Base-by-base conservation (phyloP, 768 basidiomycete species). In the Termitomyces sp. region DNA sequence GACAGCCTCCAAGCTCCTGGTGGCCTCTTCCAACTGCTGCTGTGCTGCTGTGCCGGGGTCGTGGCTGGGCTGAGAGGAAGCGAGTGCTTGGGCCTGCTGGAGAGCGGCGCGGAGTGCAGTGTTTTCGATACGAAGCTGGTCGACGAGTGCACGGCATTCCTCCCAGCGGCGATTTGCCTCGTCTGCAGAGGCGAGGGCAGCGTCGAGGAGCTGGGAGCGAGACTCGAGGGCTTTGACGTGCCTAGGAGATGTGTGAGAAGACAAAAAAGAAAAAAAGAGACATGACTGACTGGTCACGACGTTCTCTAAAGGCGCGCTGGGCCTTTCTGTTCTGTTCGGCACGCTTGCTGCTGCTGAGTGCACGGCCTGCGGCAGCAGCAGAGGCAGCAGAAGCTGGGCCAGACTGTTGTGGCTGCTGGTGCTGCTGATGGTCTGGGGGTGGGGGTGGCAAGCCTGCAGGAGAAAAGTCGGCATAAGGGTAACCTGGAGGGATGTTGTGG, bases 271-370 rank as follows among this genome's bases (percentile, higher is more conserved):
- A 15, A 22, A 38, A 42, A 51, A 46, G 21, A 37, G 45, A 54
- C 32, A 80, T 88, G 70, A 34, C 34, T 34, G 48, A 93, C 91
- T 89, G 86, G 72, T 97, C 93, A 64, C 93, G 76, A 30, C 93
- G 83, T 67, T 94, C 90, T 57, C 93, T 75, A 70, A 95, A 97
- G 1, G 92, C 93, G 41, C 93, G 80, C 71, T 97, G 93, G 0
- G 93, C 93, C 69, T 93, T 94, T 62, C 93, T 80, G 69, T 97
- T 97, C 74, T 97, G 93, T 64, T 95, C 93, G 42, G 93, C 93
- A 10, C 93, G 82, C 66, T 93, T 94, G 66, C 85, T 88, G 65
- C 79, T 83, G 69, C 87, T 90, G 48, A 93, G 75, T 11, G 82
- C 71, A 45, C 90, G 76, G 24, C 78, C 78, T 19, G 71, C 68